These are phyloP conservation scores for Limonium bicolor DNA, from an alignment of 148 eudicot genomes.

Conservation along the genomic window DNA sequence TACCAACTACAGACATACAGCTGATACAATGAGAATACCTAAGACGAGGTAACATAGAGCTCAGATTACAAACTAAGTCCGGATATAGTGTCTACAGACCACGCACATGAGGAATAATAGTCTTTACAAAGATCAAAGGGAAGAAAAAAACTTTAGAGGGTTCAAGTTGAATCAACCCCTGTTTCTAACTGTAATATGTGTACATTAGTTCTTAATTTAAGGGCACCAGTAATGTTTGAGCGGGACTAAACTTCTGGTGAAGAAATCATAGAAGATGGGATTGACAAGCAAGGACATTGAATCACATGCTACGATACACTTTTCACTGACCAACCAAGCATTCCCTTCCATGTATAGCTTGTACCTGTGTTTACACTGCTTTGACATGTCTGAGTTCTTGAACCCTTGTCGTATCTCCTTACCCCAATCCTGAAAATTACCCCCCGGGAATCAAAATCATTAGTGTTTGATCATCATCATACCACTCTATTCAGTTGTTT, in stretches of 20 bases:
- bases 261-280: constrained; percentile 22
- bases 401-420: constrained; percentile 19
- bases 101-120: too few species aligned
- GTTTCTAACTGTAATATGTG: too few species aligned
- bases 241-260: constrained; percentile 22
- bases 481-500: neutral
- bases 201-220: too few species aligned
- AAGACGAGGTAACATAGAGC: too few species aligned
- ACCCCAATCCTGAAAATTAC: constrained; percentile 17
- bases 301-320: constrained; percentile 29
- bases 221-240: constrained; percentile 24
- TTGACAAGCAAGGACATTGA: constrained; percentile 14
- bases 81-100: too few species aligned
- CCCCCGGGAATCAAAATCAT: neutral
- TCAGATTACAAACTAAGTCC: too few species aligned
- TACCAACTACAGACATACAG: too few species aligned
- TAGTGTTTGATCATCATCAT: neutral
- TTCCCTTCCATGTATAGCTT: constrained; percentile 26
- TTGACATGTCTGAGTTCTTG: constrained; percentile 20
- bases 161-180: too few species aligned
- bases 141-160: too few species aligned
- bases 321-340: constrained; percentile 27
- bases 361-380: constrained; percentile 26
- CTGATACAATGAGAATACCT: too few species aligned
- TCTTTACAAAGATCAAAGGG: too few species aligned